phyloP scores from a whole-genome alignment of 2,329 filamentous ascomycete species.

The Penicillium sp. region DNA sequence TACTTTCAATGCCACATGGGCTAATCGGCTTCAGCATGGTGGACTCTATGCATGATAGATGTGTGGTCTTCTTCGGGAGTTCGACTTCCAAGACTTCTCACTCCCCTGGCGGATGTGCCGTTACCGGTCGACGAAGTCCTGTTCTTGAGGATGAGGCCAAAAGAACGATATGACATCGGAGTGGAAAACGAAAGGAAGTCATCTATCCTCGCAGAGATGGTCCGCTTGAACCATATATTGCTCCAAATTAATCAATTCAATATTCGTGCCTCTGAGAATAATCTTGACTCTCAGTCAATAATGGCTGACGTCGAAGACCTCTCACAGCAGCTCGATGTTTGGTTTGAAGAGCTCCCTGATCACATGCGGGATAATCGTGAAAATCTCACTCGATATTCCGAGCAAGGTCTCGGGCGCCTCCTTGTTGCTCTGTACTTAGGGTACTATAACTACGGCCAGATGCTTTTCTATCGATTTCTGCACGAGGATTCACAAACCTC shows the following conservation, averaged over 20 bases:
- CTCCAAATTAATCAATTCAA: slow-evolving; percentile 48
- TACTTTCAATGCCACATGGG: neutral
- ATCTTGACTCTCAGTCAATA: slow-evolving; percentile 22
- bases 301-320: slow-evolving; percentile 32
- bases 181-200: slow-evolving; percentile 19
- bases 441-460: slow-evolving; percentile 52
- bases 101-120: slow-evolving; percentile 28
- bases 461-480: slow-evolving; percentile 56
- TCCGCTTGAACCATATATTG: slow-evolving; percentile 45
- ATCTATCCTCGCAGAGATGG: slow-evolving; percentile 44
- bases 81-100: slow-evolving; percentile 38
- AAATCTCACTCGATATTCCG: slow-evolving; percentile 45
- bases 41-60: slow-evolving; percentile 49
- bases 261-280: slow-evolving; percentile 33
- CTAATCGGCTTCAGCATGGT: slow-evolving; percentile 36
- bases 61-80: slow-evolving; percentile 46
- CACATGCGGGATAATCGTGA: slow-evolving; percentile 43
- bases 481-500: slow-evolving; percentile 32
- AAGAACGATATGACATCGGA: neutral
- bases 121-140: slow-evolving; percentile 44
- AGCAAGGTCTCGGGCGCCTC: slow-evolving; percentile 46
- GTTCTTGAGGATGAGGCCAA: slow-evolving; percentile 28
- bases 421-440: slow-evolving; percentile 54
- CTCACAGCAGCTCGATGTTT: slow-evolving; percentile 39
- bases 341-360: slow-evolving; percentile 40